These are phyloP conservation scores for Achaetomium macrosporum DNA, from an alignment of 2,329 filamentous ascomycete genomes.

Conservation along the genomic window DNA sequence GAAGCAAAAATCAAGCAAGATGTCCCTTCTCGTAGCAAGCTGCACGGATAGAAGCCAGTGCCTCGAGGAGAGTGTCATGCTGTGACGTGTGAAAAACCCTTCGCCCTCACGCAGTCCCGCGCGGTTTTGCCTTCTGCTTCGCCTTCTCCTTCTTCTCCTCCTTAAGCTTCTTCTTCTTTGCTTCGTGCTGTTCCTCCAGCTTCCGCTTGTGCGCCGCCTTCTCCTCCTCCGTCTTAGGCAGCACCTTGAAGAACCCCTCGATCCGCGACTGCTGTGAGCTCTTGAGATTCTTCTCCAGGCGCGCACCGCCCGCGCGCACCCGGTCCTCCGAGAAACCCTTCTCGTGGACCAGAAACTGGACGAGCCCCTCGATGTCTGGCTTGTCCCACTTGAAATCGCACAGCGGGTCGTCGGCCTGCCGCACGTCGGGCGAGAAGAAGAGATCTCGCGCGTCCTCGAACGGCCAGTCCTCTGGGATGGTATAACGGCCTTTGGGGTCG, in stretches of 20 bases:
- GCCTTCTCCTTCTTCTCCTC: constrained; percentile 94
- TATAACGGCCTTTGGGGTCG: constrained; percentile 72
- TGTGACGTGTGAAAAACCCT: too few species aligned
- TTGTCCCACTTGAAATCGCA: constrained; percentile 98
- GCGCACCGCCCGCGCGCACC: constrained; percentile 70
- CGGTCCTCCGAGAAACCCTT: constrained; percentile 97
- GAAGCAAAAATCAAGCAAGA: background rate
- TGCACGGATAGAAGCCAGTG: background rate
- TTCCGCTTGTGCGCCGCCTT: constrained; percentile 85
- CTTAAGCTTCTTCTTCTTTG: constrained; percentile 94
- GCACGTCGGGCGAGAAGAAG: constrained; percentile 88
- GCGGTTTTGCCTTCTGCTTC: constrained; percentile 79
- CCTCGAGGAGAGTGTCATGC: too few species aligned
- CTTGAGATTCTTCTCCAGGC: constrained; percentile 86
- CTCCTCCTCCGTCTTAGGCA: constrained; percentile 82
- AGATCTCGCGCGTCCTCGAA: constrained; percentile 85
- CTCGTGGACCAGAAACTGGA: constrained; percentile 84
- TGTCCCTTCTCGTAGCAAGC: background rate
- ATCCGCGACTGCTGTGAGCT: constrained; percentile 82
- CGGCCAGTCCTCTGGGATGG: constrained; percentile 93
- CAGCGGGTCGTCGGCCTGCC: constrained; percentile 70
- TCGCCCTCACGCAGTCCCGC: constrained; percentile 46
- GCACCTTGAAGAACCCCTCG: constrained; percentile 93
- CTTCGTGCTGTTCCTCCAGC: constrained; percentile 83
- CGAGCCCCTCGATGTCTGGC: constrained; percentile 82